These are phyloP conservation scores for Naganishia albida DNA, from an alignment of 1,284 basidiomycete genomes.

Conservation along the genomic window DNA sequence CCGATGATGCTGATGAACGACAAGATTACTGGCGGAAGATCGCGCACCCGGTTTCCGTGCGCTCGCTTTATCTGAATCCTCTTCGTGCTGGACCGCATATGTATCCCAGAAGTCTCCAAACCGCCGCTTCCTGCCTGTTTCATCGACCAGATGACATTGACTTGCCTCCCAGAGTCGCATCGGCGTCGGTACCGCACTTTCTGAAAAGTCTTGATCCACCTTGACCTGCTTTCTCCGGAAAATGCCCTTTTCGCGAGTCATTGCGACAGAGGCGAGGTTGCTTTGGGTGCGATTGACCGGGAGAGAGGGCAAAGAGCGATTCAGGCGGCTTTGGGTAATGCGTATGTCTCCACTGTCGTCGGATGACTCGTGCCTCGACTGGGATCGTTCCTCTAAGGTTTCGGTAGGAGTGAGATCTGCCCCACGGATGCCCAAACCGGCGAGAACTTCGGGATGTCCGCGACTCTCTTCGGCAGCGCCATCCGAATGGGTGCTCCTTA, in stretches of 20 bases:
- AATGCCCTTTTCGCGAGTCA: neutral
- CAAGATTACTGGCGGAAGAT: conserved; percentile 2
- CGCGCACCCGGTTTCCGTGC: neutral
- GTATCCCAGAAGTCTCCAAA: conserved; percentile 33
- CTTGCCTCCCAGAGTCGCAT: conserved; percentile 33
- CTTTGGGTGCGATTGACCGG: conserved; percentile 10
- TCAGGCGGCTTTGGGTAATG: neutral
- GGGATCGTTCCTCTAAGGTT: neutral
- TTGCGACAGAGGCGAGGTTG: neutral
- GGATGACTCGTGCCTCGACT: neutral
- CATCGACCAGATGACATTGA: conserved; percentile 26
- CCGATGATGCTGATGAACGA: neutral
- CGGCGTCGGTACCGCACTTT: conserved; percentile 11
- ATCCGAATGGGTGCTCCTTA: neutral
- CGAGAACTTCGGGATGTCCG: neutral
- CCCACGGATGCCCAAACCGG: conserved; percentile 17
- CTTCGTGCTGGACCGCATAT: neutral
- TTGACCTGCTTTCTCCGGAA: conserved; percentile 11
- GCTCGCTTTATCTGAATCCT: neutral
- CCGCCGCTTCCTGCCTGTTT: conserved; percentile 25
- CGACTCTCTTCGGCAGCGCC: neutral
- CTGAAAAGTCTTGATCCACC: conserved; percentile 29
- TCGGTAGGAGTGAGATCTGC: neutral
- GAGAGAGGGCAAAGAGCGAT: conserved; percentile 12
- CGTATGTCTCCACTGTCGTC: neutral